phyloP scores from a whole-genome alignment of 2,329 filamentous ascomycete genomes.

The Neofusicoccum parvum region DNA sequence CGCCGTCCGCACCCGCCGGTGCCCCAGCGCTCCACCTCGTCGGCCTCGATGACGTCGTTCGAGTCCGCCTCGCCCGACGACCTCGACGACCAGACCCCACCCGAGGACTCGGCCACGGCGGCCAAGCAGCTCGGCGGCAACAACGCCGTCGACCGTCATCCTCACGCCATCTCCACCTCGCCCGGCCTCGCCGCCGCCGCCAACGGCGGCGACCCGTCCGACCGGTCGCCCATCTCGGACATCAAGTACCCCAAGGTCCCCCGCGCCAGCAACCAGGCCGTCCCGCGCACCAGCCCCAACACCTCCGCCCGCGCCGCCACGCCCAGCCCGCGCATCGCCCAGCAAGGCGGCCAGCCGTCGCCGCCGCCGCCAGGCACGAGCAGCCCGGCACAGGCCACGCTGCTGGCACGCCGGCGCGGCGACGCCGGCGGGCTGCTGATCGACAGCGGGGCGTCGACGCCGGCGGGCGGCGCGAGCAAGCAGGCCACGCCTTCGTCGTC shows the following conservation, averaged over 20 bases:
- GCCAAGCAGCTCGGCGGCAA: slow-evolving; percentile 3
- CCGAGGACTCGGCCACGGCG: slow-evolving; percentile 43
- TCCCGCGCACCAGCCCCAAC: slow-evolving; percentile 36
- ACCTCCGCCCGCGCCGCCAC: not conserved
- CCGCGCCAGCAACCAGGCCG: slow-evolving; percentile 48
- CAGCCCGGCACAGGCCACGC: slow-evolving; percentile 11
- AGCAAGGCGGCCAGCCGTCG: not conserved
- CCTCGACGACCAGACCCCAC: slow-evolving; percentile 45
- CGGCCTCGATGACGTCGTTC: slow-evolving; percentile 47
- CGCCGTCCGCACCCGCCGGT: not conserved
- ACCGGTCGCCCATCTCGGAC: slow-evolving; percentile 34
- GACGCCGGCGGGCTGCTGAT: slow-evolving; percentile 38
- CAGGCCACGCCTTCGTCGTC: slow-evolving; percentile 6
- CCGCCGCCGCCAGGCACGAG: not conserved
- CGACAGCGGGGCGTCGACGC: slow-evolving; percentile 34
- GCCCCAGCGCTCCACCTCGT: slow-evolving; percentile 9
- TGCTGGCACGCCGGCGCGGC: slow-evolving; percentile 39
- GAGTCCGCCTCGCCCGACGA: slow-evolving; percentile 48
- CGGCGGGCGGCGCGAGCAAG: slow-evolving; percentile 15
- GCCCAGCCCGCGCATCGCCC: slow-evolving; percentile 1
- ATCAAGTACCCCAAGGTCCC: slow-evolving; percentile 53
- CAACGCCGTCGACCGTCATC: slow-evolving; percentile 36
- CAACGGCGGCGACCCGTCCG: not conserved
- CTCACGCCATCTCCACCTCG: slow-evolving; percentile 43
- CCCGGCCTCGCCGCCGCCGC: not conserved